Evolutionary conservation across 2,329 filamentous ascomycete genomes (phyloP).

Genomic region (Periconia sp.): DNA sequence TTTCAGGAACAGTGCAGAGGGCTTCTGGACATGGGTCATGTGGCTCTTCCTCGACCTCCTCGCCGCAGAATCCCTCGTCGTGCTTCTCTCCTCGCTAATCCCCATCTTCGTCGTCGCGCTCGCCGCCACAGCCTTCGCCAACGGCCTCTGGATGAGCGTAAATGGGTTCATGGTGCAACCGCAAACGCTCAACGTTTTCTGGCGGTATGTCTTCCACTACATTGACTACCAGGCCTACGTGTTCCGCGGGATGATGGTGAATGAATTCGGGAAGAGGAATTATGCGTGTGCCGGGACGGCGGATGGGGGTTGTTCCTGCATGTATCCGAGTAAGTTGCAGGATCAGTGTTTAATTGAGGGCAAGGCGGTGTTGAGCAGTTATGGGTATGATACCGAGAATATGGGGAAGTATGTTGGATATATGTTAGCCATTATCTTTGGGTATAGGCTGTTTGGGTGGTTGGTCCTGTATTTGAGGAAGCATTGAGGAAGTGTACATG

Average conservation of each 20-base stretch:
- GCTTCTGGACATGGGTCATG: constrained; percentile 80
- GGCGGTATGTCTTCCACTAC: constrained; percentile 86
- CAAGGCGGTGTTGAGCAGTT: constrained; percentile 70
- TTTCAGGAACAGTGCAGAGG: constrained; percentile 68
- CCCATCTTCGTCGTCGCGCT: constrained; percentile 82
- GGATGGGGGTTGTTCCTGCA: constrained; percentile 65
- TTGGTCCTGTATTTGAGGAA: constrained; percentile 58
- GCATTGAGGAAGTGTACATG: too few relatives aligned
- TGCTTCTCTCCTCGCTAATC: constrained; percentile 74
- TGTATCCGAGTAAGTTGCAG: constrained; percentile 70
- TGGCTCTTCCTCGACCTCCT: constrained; percentile 87
- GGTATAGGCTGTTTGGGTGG: constrained; percentile 74
- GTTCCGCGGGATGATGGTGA: constrained; percentile 93
- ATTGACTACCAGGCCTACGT: constrained; percentile 88
- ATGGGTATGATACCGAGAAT: constrained; percentile 70
- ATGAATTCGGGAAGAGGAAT: constrained; percentile 72
- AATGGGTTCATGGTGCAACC: constrained; percentile 81
- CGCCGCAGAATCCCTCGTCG: constrained; percentile 81
- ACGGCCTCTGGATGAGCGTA: constrained; percentile 89
- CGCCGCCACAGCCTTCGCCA: constrained; percentile 81
- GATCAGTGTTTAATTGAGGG: constrained; percentile 73
- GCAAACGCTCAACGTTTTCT: constrained; percentile 78
- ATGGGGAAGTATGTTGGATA: constrained; percentile 77
- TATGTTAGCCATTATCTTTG: constrained; percentile 75
- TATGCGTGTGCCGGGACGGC: constrained; percentile 63